Conservation (phyloP, 345 rosid species). For the Euphorbia lathyris region DNA sequence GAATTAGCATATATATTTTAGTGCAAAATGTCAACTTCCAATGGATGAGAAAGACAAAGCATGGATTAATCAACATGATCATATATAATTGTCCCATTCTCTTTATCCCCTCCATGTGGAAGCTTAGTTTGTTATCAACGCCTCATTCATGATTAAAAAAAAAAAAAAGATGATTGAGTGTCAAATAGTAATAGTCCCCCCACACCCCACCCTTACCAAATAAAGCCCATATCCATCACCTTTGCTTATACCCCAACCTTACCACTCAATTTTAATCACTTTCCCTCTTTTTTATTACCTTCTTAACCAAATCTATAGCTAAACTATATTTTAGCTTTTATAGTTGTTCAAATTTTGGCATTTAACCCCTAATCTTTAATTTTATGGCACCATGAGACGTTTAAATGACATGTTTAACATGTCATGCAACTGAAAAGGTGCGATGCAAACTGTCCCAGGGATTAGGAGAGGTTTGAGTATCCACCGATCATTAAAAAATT, state of each 20-base stretch:
- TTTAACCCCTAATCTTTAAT: too few relatives aligned
- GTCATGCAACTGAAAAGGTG: too few relatives aligned
- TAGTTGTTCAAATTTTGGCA: too few relatives aligned
- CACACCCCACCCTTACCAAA: too few relatives aligned
- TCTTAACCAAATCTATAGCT: conserved; percentile 36
- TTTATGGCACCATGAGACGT: too few relatives aligned
- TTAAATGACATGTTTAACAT: too few relatives aligned
- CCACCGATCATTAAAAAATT: too few relatives aligned
- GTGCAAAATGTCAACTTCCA: neutral
- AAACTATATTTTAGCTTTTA: too few relatives aligned
- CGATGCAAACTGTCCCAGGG: too few relatives aligned
- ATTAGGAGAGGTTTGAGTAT: too few relatives aligned
- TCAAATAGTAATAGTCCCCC: too few relatives aligned
- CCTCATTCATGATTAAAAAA: conserved; percentile 40
- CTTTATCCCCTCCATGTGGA: conserved; percentile 18
- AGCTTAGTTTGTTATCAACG: conserved; percentile 43
- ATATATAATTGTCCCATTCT: conserved; percentile 26
- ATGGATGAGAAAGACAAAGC: neutral
- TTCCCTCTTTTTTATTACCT: conserved; percentile 37
- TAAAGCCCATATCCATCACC: conserved; percentile 29
- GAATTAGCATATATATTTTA: neutral
- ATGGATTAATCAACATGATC: conserved; percentile 21
- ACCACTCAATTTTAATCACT: conserved; percentile 30
- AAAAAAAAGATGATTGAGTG: too few relatives aligned
- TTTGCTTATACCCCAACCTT: conserved; percentile 79